phyloP scores from a whole-genome alignment of 441 rosid species.

The Jatropha multifida region DNA sequence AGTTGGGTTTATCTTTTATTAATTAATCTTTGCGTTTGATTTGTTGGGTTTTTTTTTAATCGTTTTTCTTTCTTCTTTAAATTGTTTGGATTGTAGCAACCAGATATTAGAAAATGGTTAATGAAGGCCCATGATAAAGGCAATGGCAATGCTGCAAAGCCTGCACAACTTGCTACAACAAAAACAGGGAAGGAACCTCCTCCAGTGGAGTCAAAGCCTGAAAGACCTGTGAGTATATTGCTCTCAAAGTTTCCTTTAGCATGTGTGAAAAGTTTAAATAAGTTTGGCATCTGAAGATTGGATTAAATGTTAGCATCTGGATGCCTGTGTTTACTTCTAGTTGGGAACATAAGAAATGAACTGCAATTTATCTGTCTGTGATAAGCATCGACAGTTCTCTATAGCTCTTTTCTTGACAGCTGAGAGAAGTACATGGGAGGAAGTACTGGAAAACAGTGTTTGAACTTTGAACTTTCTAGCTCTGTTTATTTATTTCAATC shows the following conservation, averaged over 20 bases:
- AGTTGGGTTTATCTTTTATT: background rate
- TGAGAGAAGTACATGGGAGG: background rate
- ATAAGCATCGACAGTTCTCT: background rate
- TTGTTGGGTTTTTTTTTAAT: background rate
- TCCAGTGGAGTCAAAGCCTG: slow-evolving; percentile 23
- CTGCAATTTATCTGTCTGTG: background rate
- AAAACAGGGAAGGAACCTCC: slow-evolving; percentile 35
- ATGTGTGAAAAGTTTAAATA: background rate
- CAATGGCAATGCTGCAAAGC: slow-evolving; percentile 39
- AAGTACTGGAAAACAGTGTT: background rate
- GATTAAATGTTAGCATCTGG: background rate
- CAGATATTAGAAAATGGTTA: slow-evolving; percentile 91
- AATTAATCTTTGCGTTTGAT: background rate
- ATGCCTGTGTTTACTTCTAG: background rate
- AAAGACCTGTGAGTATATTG: slow-evolving; percentile 42
- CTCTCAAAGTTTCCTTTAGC: background rate
- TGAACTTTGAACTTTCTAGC: background rate
- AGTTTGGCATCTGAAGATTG: background rate
- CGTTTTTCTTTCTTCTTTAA: background rate
- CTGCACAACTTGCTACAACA: slow-evolving; percentile 31
- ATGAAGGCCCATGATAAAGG: slow-evolving; percentile 86
- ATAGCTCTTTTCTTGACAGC: too few relatives aligned
- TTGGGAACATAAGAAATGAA: background rate
- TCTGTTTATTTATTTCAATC: background rate
- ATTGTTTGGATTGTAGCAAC: slow-evolving; percentile 44